Conservation (phyloP, 345 rosid species). For the Microthlaspi erraticum region DNA sequence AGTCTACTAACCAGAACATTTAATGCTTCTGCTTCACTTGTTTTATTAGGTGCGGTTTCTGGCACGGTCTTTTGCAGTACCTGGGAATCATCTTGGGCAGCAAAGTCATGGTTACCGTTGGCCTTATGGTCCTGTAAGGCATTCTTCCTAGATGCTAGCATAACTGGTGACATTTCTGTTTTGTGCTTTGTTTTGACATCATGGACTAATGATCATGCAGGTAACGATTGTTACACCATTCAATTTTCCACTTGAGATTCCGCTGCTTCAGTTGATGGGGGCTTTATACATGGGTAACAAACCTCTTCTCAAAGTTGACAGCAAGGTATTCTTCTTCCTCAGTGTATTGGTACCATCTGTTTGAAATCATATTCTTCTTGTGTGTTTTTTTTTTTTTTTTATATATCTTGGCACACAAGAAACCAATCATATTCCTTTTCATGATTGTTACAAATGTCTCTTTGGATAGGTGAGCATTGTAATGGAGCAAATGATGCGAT, state of each 20-base stretch:
- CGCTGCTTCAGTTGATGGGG: constrained; percentile 95
- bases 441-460: constrained; percentile 13
- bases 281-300: constrained; percentile 99
- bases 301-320: constrained; percentile 90
- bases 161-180: not conserved
- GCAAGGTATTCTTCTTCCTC: constrained; percentile 63
- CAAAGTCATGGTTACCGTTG: constrained; percentile 96
- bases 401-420: not conserved
- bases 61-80: constrained; percentile 89
- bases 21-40: not conserved
- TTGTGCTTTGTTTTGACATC: constrained; percentile 14
- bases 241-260: constrained; percentile 98
- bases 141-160: constrained; percentile 30
- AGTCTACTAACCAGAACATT: no score
- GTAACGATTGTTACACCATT: constrained; percentile 95
- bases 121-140: constrained; percentile 98
- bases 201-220: constrained; percentile 48
- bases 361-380: not conserved
- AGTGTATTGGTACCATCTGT: constrained; percentile 1
- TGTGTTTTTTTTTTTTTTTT: not conserved
- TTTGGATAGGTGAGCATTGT: constrained; percentile 79
- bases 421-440: not conserved
- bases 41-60: constrained; percentile 80
- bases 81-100: constrained; percentile 98
- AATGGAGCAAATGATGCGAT: constrained; percentile 96